Base-by-base conservation (phyloP, 495 filamentous ascomycete species). In the Trichocladium antarcticum region DNA sequence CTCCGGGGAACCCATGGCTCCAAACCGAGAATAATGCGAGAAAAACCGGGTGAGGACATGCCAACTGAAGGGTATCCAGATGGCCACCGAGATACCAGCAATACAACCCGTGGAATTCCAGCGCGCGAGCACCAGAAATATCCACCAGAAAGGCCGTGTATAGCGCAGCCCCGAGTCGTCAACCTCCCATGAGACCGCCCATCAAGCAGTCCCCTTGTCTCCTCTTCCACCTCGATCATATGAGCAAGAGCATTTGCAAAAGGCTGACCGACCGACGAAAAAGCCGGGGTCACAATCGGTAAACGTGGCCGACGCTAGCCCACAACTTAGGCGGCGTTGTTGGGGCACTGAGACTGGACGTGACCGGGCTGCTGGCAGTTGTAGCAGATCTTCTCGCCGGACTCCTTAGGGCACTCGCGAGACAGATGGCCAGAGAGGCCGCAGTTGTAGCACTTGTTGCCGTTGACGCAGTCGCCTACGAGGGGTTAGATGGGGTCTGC, bases 391-490 rank as follows among this genome's bases (percentile, higher is more conserved):
- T 93, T 87, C 77, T 97, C 92, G 62, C 79, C 80, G 38, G 83
- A 80, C 68, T 95, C 90, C 56, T 88, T 85, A 46, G 88, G 85
- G 77, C 92, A 98, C 63, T 98, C 92, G 47, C 92, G 85, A 51
- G 85, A 89, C 57, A 96, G 77, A 69, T 97, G 92, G 52, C 92
- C 92, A 43, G 88, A 82, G 68, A 93, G 85, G 50, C 92, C 92
- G 64, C 92, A 98, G 80, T 97, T 97, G 82, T 98, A 98, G 81
- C 92, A 98, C 77, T 97, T 97, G 75, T 89, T 89, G 47, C 92
- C 92, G 61, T 97, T 92, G 40, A 93, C 95, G 72, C 92, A 98
- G 69, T 97, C 92, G 56, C 75, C 73, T 76, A 45, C 3, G 31
- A 54, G 57, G 32, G 14, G 22, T 42, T 11, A 45, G 61, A 57